phyloP scores from a whole-genome alignment of 768 basidiomycete genomes.

The Amanita inopinata region DNA sequence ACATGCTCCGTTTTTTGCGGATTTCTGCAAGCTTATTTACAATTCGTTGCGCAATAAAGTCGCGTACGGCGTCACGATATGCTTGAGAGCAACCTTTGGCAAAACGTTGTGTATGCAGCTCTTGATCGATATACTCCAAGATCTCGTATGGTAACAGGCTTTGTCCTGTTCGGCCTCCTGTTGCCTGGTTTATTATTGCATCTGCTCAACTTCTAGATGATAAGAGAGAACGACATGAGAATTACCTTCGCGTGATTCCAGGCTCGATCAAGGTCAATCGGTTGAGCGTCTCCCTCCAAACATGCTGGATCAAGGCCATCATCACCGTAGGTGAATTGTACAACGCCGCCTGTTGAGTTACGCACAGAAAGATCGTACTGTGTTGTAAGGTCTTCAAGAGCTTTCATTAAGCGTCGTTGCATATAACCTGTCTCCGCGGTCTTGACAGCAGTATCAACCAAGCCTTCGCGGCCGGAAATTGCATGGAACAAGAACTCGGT shows the following conservation, averaged over 20 bases:
- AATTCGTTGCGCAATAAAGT: conserved; percentile 62
- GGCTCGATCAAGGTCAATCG: conserved; percentile 80
- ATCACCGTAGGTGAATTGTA: conserved; percentile 95
- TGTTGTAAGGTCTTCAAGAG: conserved; percentile 90
- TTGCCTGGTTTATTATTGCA: conserved; percentile 37
- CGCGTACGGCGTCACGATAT: conserved; percentile 58
- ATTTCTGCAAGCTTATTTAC: conserved; percentile 55
- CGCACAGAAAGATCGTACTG: conserved; percentile 95
- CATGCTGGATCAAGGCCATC: conserved; percentile 96
- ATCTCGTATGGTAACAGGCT: conserved; percentile 85
- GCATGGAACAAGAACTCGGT: conserved; percentile 99
- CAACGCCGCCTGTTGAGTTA: conserved; percentile 89
- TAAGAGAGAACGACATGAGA: conserved; percentile 15
- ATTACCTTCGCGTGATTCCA: conserved; percentile 81
- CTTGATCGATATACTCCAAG: conserved; percentile 55
- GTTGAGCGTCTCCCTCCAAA: conserved; percentile 91
- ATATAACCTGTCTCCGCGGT: conserved; percentile 99
- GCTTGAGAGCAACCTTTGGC: conserved; percentile 60
- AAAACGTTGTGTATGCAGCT: conserved; percentile 49
- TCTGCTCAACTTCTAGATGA: neutral
- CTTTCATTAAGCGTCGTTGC: conserved; percentile 98
- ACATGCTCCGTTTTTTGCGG: conserved; percentile 71
- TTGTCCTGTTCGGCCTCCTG: conserved; percentile 46
- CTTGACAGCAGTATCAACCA: conserved; percentile 99
- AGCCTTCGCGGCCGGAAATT: conserved; percentile 94